phyloP scores from a whole-genome alignment of 345 rosid species.

The Pseudoturritis turrita region DNA sequence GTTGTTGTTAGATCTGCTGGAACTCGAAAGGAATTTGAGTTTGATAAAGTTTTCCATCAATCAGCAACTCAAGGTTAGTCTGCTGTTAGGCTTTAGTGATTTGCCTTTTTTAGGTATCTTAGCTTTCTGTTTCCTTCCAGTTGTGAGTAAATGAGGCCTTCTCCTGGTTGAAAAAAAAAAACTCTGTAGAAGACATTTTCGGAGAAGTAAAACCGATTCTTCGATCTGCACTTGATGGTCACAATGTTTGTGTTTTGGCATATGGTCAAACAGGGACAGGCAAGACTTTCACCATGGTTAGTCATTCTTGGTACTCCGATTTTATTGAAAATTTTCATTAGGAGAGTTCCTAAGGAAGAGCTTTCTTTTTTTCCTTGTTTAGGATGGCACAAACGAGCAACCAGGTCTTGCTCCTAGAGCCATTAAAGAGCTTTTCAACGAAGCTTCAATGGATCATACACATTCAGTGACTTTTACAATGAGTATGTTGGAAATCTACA shows the following conservation, averaged over 20 bases:
- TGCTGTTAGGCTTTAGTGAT: slow-evolving; percentile 18
- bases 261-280: slow-evolving; percentile 97
- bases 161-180: slow-evolving; percentile 38
- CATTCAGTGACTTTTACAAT: slow-evolving; percentile 57
- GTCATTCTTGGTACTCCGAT: slow-evolving; percentile 18
- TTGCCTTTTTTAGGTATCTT: slow-evolving; percentile 1
- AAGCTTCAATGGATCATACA: slow-evolving; percentile 41
- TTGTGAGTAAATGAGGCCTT: slow-evolving; percentile 36
- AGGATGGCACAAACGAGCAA: slow-evolving; percentile 72
- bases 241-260: slow-evolving; percentile 84
- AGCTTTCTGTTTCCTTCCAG: slow-evolving; percentile 32
- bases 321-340: neutral
- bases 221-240: slow-evolving; percentile 89
- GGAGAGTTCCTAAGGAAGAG: neutral
- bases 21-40: slow-evolving; percentile 59
- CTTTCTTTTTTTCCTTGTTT: neutral
- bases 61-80: slow-evolving; percentile 74
- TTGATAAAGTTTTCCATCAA: slow-evolving; percentile 67
- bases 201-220: slow-evolving; percentile 74
- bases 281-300: slow-evolving; percentile 89
- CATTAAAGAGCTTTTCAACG: slow-evolving; percentile 58
- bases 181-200: slow-evolving; percentile 69
- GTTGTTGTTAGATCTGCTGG: slow-evolving; percentile 57
- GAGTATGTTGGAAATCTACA: slow-evolving; percentile 95
- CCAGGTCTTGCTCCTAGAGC: slow-evolving; percentile 81